Evolutionary conservation across 139 green algal genomes (phyloP).

Genomic region (Spirogloea muscicola): DNA sequence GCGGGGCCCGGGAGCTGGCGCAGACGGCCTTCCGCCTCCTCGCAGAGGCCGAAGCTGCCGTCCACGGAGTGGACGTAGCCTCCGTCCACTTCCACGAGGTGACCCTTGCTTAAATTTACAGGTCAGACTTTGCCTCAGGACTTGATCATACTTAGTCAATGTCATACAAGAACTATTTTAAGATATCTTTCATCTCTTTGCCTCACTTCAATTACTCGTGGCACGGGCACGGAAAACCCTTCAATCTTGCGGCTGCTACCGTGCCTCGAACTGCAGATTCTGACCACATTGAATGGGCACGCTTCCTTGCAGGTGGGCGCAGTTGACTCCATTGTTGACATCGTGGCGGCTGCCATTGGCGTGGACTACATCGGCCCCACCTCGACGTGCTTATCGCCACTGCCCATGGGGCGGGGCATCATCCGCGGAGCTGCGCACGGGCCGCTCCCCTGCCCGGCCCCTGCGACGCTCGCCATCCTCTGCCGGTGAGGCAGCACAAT

Average conservation of each 20-base stretch:
- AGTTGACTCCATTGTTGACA: constrained; percentile 41
- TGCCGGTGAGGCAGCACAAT: constrained; percentile 4
- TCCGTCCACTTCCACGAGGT: constrained; percentile 47
- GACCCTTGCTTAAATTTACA: too few species aligned
- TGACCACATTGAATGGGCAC: too few species aligned
- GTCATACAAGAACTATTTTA: too few species aligned
- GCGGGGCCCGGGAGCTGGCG: constrained; percentile 15
- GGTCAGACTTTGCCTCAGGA: too few species aligned
- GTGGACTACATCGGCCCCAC: constrained; percentile 20
- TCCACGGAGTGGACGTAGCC: constrained; percentile 32
- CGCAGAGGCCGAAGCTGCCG: constrained; percentile 27
- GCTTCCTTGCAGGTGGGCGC: constrained; percentile 22
- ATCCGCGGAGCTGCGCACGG: constrained; percentile 37
- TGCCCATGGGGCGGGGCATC: constrained; percentile 31
- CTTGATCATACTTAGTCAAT: too few species aligned
- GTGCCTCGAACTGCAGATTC: too few species aligned
- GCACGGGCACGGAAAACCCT: too few species aligned
- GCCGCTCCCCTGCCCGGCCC: constrained; percentile 17
- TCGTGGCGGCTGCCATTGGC: constrained; percentile 19
- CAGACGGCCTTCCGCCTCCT: constrained; percentile 20
- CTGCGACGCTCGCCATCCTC: constrained; percentile 17
- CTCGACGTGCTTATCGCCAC: neutral
- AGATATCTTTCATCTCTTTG: too few species aligned
- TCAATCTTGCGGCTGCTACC: too few species aligned
- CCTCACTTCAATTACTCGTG: too few species aligned